Evolutionary conservation across 2,329 filamentous ascomycete species (phyloP).

Genomic region (Septoria petroselini): DNA sequence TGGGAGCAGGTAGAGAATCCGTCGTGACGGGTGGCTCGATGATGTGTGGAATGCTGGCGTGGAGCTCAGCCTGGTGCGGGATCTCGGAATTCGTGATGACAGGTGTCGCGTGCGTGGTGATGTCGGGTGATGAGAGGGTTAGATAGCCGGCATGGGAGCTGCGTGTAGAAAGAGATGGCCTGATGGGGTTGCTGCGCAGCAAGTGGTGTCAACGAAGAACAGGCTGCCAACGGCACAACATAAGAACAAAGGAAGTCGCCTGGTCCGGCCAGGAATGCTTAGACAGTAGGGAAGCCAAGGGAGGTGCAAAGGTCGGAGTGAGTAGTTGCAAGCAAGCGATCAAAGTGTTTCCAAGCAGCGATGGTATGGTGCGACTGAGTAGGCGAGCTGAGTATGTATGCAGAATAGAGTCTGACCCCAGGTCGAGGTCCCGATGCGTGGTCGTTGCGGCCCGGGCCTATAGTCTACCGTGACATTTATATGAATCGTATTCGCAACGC

Average conservation of each 20-base stretch:
- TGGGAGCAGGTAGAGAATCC: conserved; percentile 23
- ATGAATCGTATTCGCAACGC: too few relatives aligned
- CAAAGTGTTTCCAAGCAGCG: too few relatives aligned
- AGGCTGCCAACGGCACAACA: conserved; percentile 2
- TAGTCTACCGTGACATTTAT: too few relatives aligned
- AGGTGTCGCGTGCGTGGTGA: conserved; percentile 30
- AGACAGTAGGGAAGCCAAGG: background rate
- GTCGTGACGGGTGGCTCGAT: conserved; percentile 29
- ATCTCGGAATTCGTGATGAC: background rate
- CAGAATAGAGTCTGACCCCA: too few relatives aligned
- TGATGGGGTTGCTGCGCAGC: conserved; percentile 25
- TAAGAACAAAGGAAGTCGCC: conserved; percentile 1
- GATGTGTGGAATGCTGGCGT: conserved; percentile 37
- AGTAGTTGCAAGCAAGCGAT: too few relatives aligned
- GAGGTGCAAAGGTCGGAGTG: too few relatives aligned
- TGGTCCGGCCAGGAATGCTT: conserved; percentile 17
- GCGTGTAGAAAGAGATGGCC: conserved; percentile 42
- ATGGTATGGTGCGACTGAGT: too few relatives aligned
- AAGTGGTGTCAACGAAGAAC: conserved; percentile 9
- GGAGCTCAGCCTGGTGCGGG: conserved; percentile 32
- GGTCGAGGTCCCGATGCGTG: too few relatives aligned
- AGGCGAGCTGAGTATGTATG: too few relatives aligned
- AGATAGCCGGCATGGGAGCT: conserved; percentile 50
- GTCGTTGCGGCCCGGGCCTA: background rate
- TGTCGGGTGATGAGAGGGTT: conserved; percentile 50